These are phyloP conservation scores for Luvunga scandens DNA, from an alignment of 345 rosid genomes.

Conservation along the genomic window DNA sequence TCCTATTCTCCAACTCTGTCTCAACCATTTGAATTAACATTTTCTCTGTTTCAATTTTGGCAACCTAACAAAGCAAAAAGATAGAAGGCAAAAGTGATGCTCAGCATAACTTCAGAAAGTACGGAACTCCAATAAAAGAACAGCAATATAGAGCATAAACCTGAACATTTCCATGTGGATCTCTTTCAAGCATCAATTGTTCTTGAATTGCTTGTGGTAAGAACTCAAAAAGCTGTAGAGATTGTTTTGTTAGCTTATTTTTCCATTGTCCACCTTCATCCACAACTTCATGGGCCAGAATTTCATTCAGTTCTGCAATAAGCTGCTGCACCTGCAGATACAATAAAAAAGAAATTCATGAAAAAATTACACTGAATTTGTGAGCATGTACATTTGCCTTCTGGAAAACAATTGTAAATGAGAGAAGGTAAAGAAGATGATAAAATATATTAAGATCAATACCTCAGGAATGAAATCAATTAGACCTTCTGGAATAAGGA, in stretches of 20 bases:
- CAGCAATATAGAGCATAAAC: slow-evolving; percentile 28
- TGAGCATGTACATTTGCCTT: neutral
- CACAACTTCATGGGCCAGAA: slow-evolving; percentile 73
- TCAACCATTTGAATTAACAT: slow-evolving; percentile 99
- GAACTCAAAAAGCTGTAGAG: slow-evolving; percentile 73
- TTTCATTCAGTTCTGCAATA: slow-evolving; percentile 85
- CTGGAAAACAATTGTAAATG: neutral
- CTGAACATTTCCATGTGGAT: slow-evolving; percentile 99
- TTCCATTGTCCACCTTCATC: slow-evolving; percentile 85
- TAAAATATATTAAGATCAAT: neutral
- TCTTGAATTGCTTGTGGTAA: slow-evolving; percentile 86
- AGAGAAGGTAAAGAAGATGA: neutral
- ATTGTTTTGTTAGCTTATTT: slow-evolving; percentile 62
- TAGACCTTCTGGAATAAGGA: slow-evolving; percentile 96
- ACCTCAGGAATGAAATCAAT: slow-evolving; percentile 99
- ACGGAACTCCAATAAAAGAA: slow-evolving; percentile 7
- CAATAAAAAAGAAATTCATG: neutral
- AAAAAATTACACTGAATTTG: neutral
- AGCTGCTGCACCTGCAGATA: slow-evolving; percentile 78
- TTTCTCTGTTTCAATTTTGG: slow-evolving; percentile 97
- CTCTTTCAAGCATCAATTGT: slow-evolving; percentile 96
- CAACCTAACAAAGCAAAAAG: slow-evolving; percentile 50
- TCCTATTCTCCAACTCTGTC: slow-evolving; percentile 84
- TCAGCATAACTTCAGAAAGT: neutral
- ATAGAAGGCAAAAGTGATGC: neutral